phyloP scores from a whole-genome alignment of 352 stramenopile genomes.

The Blastocystis sp. region DNA sequence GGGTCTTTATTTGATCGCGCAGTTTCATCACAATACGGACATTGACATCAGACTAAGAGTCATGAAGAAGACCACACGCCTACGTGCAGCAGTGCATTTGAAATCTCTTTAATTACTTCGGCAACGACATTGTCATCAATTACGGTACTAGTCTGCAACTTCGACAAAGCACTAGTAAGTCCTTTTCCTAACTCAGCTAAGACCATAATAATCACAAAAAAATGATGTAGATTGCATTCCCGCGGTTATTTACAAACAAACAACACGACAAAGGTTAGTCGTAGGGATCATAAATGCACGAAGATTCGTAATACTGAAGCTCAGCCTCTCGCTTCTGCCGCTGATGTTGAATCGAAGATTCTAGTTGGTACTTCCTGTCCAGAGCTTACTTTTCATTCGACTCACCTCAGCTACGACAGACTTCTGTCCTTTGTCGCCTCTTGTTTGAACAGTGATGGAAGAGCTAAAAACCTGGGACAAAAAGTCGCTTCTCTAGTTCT shows the following conservation, averaged over 20 bases:
- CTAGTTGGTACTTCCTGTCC: background rate
- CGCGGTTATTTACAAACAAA: background rate
- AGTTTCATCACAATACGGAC: slow-evolving; percentile 74
- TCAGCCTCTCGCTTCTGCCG: background rate
- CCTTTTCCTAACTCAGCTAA: slow-evolving; percentile 71
- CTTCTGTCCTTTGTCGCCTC: background rate
- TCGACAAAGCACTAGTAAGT: slow-evolving; percentile 76
- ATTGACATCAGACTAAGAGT: slow-evolving; percentile 71
- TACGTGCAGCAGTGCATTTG: slow-evolving; percentile 77
- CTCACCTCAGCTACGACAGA: background rate
- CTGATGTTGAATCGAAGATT: background rate
- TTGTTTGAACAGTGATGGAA: background rate
- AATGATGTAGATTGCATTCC: background rate
- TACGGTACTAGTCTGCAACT: slow-evolving; percentile 78
- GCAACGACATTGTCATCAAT: slow-evolving; percentile 83
- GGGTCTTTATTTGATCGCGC: slow-evolving; percentile 80
- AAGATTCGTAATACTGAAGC: background rate
- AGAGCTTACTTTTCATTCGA: background rate
- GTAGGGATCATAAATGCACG: slow-evolving; percentile 26
- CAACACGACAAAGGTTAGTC: too few relatives aligned
- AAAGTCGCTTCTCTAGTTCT: background rate
- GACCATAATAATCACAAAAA: background rate
- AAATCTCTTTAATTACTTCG: slow-evolving; percentile 81
- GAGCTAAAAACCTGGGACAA: background rate
- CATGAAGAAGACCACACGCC: slow-evolving; percentile 65